A percentile compares a stretch with the other conserved stretches of the same genome.
Conservation (phyloP, 1,284 basidiomycete genomes). For the Testicularia cyperi region DNA sequence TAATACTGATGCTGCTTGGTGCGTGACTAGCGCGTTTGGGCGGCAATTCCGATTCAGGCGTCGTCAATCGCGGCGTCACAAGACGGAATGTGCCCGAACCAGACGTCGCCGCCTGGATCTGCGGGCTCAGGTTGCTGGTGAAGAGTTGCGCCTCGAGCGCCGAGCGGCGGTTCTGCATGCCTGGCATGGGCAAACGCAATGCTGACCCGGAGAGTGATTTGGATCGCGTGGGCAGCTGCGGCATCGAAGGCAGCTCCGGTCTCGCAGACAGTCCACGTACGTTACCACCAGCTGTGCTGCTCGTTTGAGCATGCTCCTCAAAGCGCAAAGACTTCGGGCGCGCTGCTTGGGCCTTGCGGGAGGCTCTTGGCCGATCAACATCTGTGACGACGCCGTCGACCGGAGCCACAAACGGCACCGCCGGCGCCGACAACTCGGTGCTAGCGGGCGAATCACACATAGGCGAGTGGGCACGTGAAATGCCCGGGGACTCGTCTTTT, state of each 20-base stretch:
- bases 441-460: not conserved
- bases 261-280: constrained; percentile 3
- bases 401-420: no score
- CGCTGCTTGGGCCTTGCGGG: no score
- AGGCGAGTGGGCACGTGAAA: not conserved
- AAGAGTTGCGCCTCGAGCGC: constrained; percentile 36
- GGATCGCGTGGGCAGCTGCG: constrained; percentile 16
- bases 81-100: constrained; percentile 49
- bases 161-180: constrained; percentile 15
- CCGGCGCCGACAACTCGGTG: no score
- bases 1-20: constrained; percentile 20
- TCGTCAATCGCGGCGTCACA: constrained; percentile 44
- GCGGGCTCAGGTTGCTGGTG: constrained; percentile 19
- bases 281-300: no score
- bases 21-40: constrained; percentile 7
- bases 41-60: constrained; percentile 36
- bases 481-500: not conserved
- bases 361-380: no score
- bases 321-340: constrained; percentile 37
- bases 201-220: constrained; percentile 8
- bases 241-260: constrained; percentile 2
- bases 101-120: constrained; percentile 51
- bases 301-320: constrained; percentile 18
- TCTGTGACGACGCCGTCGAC: no score
- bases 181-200: not conserved